phyloP scores from a whole-genome alignment of 805 yeast species.

The Wickerhamiella qilinensis region DNA sequence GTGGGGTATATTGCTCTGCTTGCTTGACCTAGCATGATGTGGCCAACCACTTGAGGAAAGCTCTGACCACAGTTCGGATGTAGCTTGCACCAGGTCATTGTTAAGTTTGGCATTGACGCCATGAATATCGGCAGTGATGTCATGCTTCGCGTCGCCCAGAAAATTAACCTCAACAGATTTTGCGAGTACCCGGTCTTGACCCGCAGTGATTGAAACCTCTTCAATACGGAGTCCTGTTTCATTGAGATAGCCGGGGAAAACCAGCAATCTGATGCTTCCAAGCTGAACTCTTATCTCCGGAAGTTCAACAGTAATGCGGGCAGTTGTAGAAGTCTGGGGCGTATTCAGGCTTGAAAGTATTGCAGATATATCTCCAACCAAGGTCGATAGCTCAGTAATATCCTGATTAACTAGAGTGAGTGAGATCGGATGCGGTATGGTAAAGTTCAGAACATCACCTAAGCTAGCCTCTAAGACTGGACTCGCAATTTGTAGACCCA shows the following conservation, averaged over 20 bases:
- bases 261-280: slow-evolving; percentile 8
- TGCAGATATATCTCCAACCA: background rate
- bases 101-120: background rate
- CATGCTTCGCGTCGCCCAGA: background rate
- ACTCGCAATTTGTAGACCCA: slow-evolving; percentile 6
- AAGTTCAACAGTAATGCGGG: slow-evolving; percentile 7
- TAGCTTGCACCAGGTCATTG: background rate
- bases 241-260: slow-evolving; percentile 8
- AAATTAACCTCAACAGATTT: background rate
- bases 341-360: slow-evolving; percentile 3
- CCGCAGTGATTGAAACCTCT: slow-evolving; percentile 9
- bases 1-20: background rate
- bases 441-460: background rate
- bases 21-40: background rate
- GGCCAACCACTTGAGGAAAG: background rate
- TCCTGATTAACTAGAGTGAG: background rate
- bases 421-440: slow-evolving; percentile 3
- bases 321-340: slow-evolving; percentile 9
- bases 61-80: background rate
- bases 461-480: slow-evolving; percentile 7
- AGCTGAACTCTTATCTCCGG: slow-evolving; percentile 11
- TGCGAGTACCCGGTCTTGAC: background rate
- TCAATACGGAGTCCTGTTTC: slow-evolving; percentile 4
- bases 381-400: background rate
- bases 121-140: background rate